Percentiles rank a stretch among this genome's conserved stretches.
These are phyloP conservation scores for Spathaspora passalidarum DNA, from an alignment of 805 yeast genomes.

Conservation along the genomic window DNA sequence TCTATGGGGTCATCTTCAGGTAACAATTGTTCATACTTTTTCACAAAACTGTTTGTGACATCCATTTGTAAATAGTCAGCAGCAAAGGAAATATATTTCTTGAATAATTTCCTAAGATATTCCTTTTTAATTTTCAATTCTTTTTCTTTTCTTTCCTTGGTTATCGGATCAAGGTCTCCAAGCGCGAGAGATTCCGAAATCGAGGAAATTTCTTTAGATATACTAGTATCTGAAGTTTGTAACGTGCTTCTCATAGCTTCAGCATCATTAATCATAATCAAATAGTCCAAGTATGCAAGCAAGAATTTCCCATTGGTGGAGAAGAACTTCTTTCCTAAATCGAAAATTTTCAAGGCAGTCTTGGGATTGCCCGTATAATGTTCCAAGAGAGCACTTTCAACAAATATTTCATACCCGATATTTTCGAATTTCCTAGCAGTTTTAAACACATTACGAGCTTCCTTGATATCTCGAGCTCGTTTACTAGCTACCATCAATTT, in stretches of 20 bases:
- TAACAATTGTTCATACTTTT: slow-evolving; percentile 61
- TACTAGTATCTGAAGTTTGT: slow-evolving; percentile 67
- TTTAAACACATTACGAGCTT: slow-evolving; percentile 70
- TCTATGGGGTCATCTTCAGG: slow-evolving; percentile 52
- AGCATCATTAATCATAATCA: slow-evolving; percentile 65
- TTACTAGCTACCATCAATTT: slow-evolving; percentile 70
- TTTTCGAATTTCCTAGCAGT: slow-evolving; percentile 61
- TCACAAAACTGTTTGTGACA: slow-evolving; percentile 64
- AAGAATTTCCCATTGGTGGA: slow-evolving; percentile 59
- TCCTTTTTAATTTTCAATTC: slow-evolving; percentile 22
- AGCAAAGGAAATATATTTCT: slow-evolving; percentile 63
- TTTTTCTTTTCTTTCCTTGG: slow-evolving; percentile 44
- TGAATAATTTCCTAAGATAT: slow-evolving; percentile 29
- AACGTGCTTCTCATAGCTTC: slow-evolving; percentile 77
- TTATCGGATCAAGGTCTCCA: slow-evolving; percentile 26
- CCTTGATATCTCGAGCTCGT: slow-evolving; percentile 63
- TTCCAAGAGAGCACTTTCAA: slow-evolving; percentile 82
- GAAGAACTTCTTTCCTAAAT: slow-evolving; percentile 65
- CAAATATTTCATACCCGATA: slow-evolving; percentile 72
- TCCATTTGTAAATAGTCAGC: slow-evolving; percentile 66
- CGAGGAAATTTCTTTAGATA: slow-evolving; percentile 33
- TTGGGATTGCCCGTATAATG: slow-evolving; percentile 61
- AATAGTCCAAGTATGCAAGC: slow-evolving; percentile 65
- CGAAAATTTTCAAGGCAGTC: slow-evolving; percentile 74
- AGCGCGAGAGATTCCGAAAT: slow-evolving; percentile 22